Evolutionary conservation across 805 yeast species (phyloP), one percentile per base, ranked within the genome.

Genomic region (Nakazawaea pomicola): DNA sequence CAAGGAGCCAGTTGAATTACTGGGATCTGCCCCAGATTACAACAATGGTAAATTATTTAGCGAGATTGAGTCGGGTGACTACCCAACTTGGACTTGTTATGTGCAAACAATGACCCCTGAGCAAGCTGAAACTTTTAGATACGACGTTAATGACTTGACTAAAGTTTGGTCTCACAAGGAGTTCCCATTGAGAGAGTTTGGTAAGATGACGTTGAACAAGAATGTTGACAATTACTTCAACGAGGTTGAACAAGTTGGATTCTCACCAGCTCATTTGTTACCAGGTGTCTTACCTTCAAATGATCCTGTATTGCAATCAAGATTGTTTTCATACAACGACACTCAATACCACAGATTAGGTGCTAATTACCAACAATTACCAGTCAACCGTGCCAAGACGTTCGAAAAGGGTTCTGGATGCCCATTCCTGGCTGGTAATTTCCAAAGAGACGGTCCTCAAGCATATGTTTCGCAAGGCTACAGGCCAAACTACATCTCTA

Each of bases 301-400:
- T 45, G 90, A 83, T 62, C 86, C 88, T 18, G 88, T 83, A 16
- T 67, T 83, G 62, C 89, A 83, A 65, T 74, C 84, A 23, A 78
- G 90, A 62, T 67, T 83, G 52, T 83, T 80, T 63, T 79, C 89
- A 18, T 82, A 83, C 65, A 72, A 80, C 43, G 90, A 83, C 63
- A 80, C 90, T 33, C 87, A 80, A 63, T 77, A 86, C 57, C 78
- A 82, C 68, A 75, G 91, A 62, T 70, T 83, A 53, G 90, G 90
- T 45, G 61, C 72, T 34, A 83, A 80, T 64, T 80, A 73, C 64
- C 67, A 72, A 42, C 87, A 80, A 55, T 61, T 80, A 47, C 87
- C 87, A 6, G 80, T 78, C 49, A 80, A 80, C 64, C 61, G 62
- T 39, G 69, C 74, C 31, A 50, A 61, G 36, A 55, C 60, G 17